Percentiles rank a stretch among this genome's conserved stretches.
phyloP scores from a whole-genome alignment of 2,329 filamentous ascomycete genomes.

The Apiospora koreana region DNA sequence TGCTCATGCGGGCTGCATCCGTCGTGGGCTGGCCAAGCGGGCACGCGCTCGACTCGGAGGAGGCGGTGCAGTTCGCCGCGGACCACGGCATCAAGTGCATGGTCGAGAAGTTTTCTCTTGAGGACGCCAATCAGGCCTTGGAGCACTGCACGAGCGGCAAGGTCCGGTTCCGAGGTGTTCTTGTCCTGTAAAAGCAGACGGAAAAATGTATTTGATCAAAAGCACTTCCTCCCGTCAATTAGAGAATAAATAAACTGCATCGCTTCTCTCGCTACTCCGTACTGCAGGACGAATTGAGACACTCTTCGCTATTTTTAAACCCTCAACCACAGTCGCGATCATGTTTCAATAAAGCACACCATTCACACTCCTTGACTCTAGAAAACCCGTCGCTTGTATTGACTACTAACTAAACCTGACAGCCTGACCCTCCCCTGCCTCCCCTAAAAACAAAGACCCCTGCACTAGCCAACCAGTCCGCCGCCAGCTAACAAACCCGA shows the following conservation, averaged over 20 bases:
- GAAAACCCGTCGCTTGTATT: not conserved
- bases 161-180: slow-evolving; percentile 47
- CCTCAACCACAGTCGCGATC: not conserved
- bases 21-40: slow-evolving; percentile 67
- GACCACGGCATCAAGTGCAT: slow-evolving; percentile 64
- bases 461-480: not conserved
- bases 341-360: not conserved
- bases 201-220: not conserved
- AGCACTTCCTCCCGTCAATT: not conserved
- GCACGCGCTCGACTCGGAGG: slow-evolving; percentile 62
- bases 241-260: not conserved
- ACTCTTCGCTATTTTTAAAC: not conserved
- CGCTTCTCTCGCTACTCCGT: not conserved
- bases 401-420: not conserved
- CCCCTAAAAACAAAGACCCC: not conserved
- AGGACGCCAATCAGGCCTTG: slow-evolving; percentile 46
- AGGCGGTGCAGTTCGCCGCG: slow-evolving; percentile 66
- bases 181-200: slow-evolving; percentile 34
- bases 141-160: slow-evolving; percentile 42
- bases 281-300: not conserved
- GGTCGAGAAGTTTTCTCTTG: slow-evolving; percentile 64
- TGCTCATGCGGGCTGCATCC: slow-evolving; percentile 54
- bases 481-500: not conserved
- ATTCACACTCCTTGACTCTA: not conserved
- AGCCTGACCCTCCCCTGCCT: no score